phyloP scores from a whole-genome alignment of 805 yeast genomes.

The Priceomyces castillae region DNA sequence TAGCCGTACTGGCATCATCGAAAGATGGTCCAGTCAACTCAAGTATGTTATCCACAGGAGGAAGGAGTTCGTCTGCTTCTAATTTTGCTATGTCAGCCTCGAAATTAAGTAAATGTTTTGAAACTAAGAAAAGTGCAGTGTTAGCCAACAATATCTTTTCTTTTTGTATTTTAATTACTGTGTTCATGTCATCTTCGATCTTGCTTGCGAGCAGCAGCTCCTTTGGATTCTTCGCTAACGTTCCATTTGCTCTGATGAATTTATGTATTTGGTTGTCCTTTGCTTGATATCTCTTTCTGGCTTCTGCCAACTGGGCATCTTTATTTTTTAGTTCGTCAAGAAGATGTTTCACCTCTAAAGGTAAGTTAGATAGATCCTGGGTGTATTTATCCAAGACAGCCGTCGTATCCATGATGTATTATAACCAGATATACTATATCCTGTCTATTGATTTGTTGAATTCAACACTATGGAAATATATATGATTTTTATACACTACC shows the following conservation, averaged over 20 bases:
- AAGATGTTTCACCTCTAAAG: conserved; percentile 79
- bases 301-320: conserved; percentile 65
- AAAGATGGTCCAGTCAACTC: conserved; percentile 18
- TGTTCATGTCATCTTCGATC: conserved; percentile 64
- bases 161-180: conserved; percentile 61
- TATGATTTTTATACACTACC: neutral
- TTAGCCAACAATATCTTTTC: conserved; percentile 79
- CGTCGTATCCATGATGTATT: conserved; percentile 77
- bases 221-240: conserved; percentile 75
- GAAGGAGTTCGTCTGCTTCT: conserved; percentile 78
- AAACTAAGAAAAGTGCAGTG: conserved; percentile 73
- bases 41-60: conserved; percentile 42
- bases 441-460: conserved; percentile 5
- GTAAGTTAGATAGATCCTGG: conserved; percentile 75
- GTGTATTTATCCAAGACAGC: conserved; percentile 50
- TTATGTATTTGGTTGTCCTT: conserved; percentile 82
- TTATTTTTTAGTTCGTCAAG: conserved; percentile 73
- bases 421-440: conserved; percentile 1
- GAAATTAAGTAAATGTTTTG: conserved; percentile 70
- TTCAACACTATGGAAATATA: conserved; percentile 1
- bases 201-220: conserved; percentile 65
- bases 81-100: conserved; percentile 74
- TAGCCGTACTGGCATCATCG: conserved; percentile 12
- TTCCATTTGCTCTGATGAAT: conserved; percentile 78
- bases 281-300: conserved; percentile 61